Evolutionary conservation across 2,329 filamentous ascomycete species (phyloP).

Genomic region (Calonectria multiphialidica): DNA sequence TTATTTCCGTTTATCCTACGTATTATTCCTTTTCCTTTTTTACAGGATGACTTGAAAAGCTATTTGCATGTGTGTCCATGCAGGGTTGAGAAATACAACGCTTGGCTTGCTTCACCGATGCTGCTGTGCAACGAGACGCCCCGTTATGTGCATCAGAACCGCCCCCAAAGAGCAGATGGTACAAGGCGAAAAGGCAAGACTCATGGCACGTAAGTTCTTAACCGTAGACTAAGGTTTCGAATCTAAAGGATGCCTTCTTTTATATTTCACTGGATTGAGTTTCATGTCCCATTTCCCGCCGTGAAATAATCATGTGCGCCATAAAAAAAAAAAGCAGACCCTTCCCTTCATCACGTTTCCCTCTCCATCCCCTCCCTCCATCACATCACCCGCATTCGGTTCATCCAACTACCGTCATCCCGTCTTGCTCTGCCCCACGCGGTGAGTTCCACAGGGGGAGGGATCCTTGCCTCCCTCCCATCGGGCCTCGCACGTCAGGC

Average conservation of each 20-base stretch:
- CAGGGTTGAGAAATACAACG: neutral
- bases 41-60: neutral
- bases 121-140: slow-evolving; percentile 9
- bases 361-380: neutral
- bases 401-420: neutral
- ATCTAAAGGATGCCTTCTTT: too few relatives aligned
- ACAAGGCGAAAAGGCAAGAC: too few relatives aligned
- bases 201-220: too few relatives aligned
- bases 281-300: neutral
- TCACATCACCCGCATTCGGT: neutral
- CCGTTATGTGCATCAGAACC: slow-evolving; percentile 44
- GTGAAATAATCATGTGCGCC: neutral
- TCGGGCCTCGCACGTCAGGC: neutral
- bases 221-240: too few relatives aligned
- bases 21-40: neutral
- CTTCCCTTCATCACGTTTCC: neutral
- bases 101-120: neutral
- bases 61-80: neutral
- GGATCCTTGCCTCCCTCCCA: neutral
- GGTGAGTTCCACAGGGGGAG: neutral
- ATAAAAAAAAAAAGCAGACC: neutral
- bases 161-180: neutral
- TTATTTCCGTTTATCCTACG: neutral
- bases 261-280: too few relatives aligned
- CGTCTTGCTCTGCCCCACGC: slow-evolving; percentile 1